phyloP scores from a whole-genome alignment of 768 basidiomycete species.

The Omphalotus guepiniiformis region DNA sequence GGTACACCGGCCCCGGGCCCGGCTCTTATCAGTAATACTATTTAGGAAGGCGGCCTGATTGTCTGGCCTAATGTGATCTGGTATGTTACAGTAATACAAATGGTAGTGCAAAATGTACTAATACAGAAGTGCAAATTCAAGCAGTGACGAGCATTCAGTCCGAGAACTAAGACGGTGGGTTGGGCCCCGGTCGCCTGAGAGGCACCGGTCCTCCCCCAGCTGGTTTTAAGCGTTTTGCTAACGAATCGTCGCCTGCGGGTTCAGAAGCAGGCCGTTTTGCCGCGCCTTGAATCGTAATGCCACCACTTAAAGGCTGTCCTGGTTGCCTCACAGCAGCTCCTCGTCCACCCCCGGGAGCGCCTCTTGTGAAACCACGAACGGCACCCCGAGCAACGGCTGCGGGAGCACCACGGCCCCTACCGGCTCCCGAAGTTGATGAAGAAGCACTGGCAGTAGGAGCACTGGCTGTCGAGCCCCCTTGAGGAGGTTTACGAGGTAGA shows the following conservation, averaged over 20 bases:
- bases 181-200: conserved; percentile 9
- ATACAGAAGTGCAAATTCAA: no score
- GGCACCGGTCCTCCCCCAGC: conserved; percentile 5
- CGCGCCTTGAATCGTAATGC: conserved; percentile 9
- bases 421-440: conserved; percentile 11
- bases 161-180: no score
- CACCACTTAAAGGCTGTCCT: conserved; percentile 7
- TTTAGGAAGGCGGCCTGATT: no score
- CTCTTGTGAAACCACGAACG: conserved; percentile 20
- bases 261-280: conserved; percentile 8
- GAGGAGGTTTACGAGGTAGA: conserved; percentile 27
- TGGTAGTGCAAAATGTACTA: no score
- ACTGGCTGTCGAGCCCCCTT: conserved; percentile 16
- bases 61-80: no score
- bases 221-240: conserved; percentile 12
- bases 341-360: conserved; percentile 33
- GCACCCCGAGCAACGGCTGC: conserved; percentile 28
- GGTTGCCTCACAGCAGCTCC: conserved; percentile 16
- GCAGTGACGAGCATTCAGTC: no score
- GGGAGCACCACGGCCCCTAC: conserved; percentile 25
- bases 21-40: no score
- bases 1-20: no score
- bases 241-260: conserved; percentile 2
- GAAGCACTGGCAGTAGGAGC: conserved; percentile 19
- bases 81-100: no score